Percentiles rank a stretch among this genome's conserved stretches.
Evolutionary conservation across 805 yeast species (phyloP).

Genomic region (Metschnikowia anglica): DNA sequence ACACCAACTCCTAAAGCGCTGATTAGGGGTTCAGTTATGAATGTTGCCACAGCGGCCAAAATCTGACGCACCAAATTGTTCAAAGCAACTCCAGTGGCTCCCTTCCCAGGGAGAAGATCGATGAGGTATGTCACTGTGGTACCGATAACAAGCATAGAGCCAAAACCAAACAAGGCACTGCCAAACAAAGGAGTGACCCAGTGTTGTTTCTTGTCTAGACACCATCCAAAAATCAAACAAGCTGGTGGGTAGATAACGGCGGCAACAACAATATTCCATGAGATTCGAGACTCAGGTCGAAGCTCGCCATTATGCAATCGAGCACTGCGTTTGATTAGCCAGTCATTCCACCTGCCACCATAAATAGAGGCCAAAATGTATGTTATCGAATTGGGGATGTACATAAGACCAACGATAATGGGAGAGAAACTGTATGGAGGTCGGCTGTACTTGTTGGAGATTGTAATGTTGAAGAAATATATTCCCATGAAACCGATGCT

Average conservation of each 20-base stretch:
- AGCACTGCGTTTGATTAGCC: slow-evolving; percentile 50
- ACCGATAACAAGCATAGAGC: slow-evolving; percentile 82
- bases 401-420: slow-evolving; percentile 68
- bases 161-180: slow-evolving; percentile 77
- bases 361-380: slow-evolving; percentile 72
- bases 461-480: slow-evolving; percentile 72
- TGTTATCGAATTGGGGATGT: slow-evolving; percentile 80
- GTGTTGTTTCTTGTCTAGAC: slow-evolving; percentile 58
- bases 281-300: slow-evolving; percentile 76
- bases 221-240: slow-evolving; percentile 79
- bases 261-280: slow-evolving; percentile 69
- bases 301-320: slow-evolving; percentile 60
- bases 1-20: slow-evolving; percentile 70
- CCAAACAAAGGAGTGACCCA: slow-evolving; percentile 85
- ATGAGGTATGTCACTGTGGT: slow-evolving; percentile 77
- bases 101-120: slow-evolving; percentile 81
- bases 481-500: slow-evolving; percentile 69
- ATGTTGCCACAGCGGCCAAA: slow-evolving; percentile 74
- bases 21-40: slow-evolving; percentile 69
- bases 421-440: slow-evolving; percentile 70
- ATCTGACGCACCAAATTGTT: slow-evolving; percentile 73
- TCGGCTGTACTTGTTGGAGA: slow-evolving; percentile 59
- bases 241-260: slow-evolving; percentile 62
- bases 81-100: slow-evolving; percentile 86
- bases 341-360: slow-evolving; percentile 81